Conservation (phyloP, 257 asterid genomes). For the Solanum medicagineum region DNA sequence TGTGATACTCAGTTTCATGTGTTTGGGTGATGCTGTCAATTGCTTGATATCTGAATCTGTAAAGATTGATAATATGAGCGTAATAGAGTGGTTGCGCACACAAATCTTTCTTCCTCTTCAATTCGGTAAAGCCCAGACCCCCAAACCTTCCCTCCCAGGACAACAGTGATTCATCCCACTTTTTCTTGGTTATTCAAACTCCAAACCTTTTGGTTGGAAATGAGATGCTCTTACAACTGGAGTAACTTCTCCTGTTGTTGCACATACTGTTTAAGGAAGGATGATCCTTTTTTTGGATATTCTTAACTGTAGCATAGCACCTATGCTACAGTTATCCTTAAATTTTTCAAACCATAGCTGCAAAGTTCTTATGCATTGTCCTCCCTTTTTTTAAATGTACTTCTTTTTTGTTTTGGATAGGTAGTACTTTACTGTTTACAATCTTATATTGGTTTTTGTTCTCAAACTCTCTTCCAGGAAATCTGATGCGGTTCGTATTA, state of each 20-base stretch:
- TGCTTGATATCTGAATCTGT: background rate
- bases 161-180: background rate
- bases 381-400: background rate
- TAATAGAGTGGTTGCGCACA: background rate
- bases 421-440: background rate
- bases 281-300: background rate
- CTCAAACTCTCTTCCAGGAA: slow-evolving; percentile 31
- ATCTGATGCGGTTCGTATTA: slow-evolving; percentile 66
- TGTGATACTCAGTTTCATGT: background rate
- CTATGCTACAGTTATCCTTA: background rate
- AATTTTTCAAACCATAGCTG: background rate
- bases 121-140: background rate
- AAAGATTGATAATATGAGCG: background rate
- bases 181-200: background rate
- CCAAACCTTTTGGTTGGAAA: background rate
- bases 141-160: background rate
- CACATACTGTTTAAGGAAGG: background rate
- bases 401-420: background rate
- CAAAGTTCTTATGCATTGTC: background rate
- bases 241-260: background rate
- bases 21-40: background rate
- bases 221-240: background rate
- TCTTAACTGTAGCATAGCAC: background rate
- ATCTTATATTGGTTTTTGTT: background rate
- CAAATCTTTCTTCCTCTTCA: background rate